phyloP scores from a whole-genome alignment of 768 basidiomycete genomes.

The Calocybe cyanea region DNA sequence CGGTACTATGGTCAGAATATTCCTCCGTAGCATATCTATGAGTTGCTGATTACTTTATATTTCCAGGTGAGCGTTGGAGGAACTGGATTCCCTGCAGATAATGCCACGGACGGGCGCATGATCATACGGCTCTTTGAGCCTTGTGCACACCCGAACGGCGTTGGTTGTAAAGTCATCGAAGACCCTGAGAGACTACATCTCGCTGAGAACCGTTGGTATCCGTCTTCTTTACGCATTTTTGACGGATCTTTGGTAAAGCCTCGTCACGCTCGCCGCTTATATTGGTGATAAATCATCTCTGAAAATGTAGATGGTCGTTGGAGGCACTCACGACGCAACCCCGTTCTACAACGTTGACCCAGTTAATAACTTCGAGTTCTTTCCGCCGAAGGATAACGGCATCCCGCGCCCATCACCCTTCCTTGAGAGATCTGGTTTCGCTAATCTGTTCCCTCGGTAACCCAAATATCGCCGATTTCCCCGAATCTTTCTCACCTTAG shows the following conservation, averaged over 20 bases:
- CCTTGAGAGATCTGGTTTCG: slow-evolving; percentile 15
- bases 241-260: slow-evolving; percentile 31
- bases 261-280: too few species aligned
- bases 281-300: too few species aligned
- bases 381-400: slow-evolving; percentile 35
- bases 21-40: too few species aligned
- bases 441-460: slow-evolving; percentile 19
- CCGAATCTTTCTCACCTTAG: background rate
- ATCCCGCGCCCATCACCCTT: slow-evolving; percentile 8
- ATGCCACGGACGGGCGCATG: slow-evolving; percentile 29
- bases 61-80: slow-evolving; percentile 5
- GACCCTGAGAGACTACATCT: slow-evolving; percentile 31
- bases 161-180: slow-evolving; percentile 33
- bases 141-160: slow-evolving; percentile 25
- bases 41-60: background rate
- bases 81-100: slow-evolving; percentile 19
- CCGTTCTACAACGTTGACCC: slow-evolving; percentile 1
- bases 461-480: slow-evolving; percentile 2
- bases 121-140: slow-evolving; percentile 37
- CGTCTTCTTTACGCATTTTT: slow-evolving; percentile 31
- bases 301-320: slow-evolving; percentile 12
- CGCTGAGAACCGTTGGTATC: slow-evolving; percentile 37
- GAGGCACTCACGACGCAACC: slow-evolving; percentile 1
- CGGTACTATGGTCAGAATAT: slow-evolving; percentile 22
- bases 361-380: slow-evolving; percentile 27